These are phyloP conservation scores for Gonapodya prolifera DNA, from an alignment of 192 early-diverging fungal genomes.

Conservation along the genomic window DNA sequence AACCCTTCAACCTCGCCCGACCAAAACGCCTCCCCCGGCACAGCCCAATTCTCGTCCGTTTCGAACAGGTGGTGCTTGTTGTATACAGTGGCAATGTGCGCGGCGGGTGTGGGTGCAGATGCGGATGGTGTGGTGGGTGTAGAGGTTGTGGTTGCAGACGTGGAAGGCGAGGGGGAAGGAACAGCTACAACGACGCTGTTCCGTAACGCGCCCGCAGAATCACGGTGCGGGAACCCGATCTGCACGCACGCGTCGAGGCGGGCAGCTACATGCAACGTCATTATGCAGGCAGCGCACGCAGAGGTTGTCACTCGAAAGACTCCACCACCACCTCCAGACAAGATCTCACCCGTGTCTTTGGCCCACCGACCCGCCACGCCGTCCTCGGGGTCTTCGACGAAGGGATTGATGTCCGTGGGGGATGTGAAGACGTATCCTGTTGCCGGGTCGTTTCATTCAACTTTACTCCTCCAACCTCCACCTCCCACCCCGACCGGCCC, in stretches of 20 bases:
- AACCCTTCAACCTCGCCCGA: neutral
- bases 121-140: neutral
- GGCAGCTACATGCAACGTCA: slow-evolving; percentile 20
- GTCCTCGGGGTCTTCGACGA: slow-evolving; percentile 36
- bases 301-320: neutral
- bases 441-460: too few species aligned
- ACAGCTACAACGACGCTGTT: neutral
- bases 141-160: neutral
- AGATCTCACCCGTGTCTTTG: slow-evolving; percentile 30
- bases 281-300: neutral
- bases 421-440: slow-evolving; percentile 54
- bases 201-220: slow-evolving; percentile 10
- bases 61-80: slow-evolving; percentile 58
- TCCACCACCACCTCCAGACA: neutral
- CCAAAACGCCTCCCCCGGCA: slow-evolving; percentile 34
- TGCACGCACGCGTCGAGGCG: slow-evolving; percentile 40
- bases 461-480: neutral
- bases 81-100: slow-evolving; percentile 37
- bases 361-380: slow-evolving; percentile 53
- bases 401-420: slow-evolving; percentile 40
- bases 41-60: slow-evolving; percentile 64
- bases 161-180: neutral
- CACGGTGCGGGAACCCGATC: slow-evolving; percentile 55
- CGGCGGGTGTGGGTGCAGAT: neutral
- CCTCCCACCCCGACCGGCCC: neutral